Conservation (phyloP, 2,329 filamentous ascomycete genomes). For the Calonectria multiphialidica region DNA sequence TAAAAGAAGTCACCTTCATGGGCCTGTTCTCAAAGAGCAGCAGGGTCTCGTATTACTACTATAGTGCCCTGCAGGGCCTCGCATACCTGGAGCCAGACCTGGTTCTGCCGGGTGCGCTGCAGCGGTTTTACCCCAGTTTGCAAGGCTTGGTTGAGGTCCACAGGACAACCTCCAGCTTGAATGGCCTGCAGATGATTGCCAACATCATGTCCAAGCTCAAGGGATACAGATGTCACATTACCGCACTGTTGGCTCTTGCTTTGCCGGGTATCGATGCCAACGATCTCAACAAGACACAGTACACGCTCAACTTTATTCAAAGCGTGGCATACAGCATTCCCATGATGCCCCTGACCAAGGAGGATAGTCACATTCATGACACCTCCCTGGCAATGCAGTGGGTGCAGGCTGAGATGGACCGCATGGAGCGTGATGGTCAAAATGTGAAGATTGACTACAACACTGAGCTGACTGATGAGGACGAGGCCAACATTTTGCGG, state of each 20-base stretch:
- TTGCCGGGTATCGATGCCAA: constrained; percentile 98
- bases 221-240: constrained; percentile 97
- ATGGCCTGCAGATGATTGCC: constrained; percentile 91
- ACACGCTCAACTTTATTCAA: constrained; percentile 95
- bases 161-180: constrained; percentile 92
- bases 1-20: constrained; percentile 97
- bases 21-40: constrained; percentile 96
- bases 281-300: constrained; percentile 94
- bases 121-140: constrained; percentile 96
- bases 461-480: constrained; percentile 83
- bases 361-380: constrained; percentile 75
- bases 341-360: constrained; percentile 77
- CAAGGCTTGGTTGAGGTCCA: constrained; percentile 98
- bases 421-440: constrained; percentile 90
- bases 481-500: constrained; percentile 87
- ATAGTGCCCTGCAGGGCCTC: constrained; percentile 89
- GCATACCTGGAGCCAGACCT: constrained; percentile 92
- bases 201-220: constrained; percentile 93
- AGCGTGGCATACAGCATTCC: constrained; percentile 97
- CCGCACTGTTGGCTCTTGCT: constrained; percentile 90
- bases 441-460: constrained; percentile 89
- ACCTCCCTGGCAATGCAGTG: constrained; percentile 88
- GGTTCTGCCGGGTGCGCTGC: constrained; percentile 91
- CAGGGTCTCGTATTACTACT: constrained; percentile 90
- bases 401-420: constrained; percentile 94